Evolutionary conservation across 495 filamentous ascomycete species (phyloP).

Genomic region (Jackrogersella minutella): DNA sequence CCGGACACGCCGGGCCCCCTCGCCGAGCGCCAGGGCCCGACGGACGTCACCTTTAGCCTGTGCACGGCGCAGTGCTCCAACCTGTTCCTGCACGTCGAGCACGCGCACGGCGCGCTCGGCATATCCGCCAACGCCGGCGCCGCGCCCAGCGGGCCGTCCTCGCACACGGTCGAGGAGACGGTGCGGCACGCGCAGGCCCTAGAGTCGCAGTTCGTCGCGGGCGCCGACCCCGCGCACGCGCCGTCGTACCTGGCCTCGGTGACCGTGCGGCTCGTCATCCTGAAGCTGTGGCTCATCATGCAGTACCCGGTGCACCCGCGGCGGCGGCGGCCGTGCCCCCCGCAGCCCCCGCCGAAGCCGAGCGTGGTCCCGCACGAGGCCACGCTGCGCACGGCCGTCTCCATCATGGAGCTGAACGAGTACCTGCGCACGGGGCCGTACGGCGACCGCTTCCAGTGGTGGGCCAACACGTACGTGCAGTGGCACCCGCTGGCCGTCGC

Average conservation of each 20-base stretch:
- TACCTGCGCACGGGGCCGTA: conserved; percentile 30
- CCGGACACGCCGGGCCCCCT: conserved; percentile 62
- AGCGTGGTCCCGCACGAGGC: conserved; percentile 32
- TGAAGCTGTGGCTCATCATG: conserved; percentile 70
- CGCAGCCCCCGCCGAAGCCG: background rate
- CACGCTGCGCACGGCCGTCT: conserved; percentile 46
- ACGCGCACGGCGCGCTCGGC: conserved; percentile 30
- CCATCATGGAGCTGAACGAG: conserved; percentile 45
- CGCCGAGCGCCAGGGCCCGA: conserved; percentile 60
- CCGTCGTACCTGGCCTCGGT: conserved; percentile 42
- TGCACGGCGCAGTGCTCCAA: conserved; percentile 65
- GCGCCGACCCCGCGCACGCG: conserved; percentile 36
- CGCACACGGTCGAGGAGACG: conserved; percentile 39
- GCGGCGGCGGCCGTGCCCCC: background rate
- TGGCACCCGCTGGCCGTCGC: conserved; percentile 77
- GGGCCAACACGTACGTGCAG: conserved; percentile 69
- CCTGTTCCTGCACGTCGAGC: conserved; percentile 49
- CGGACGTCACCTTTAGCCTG: conserved; percentile 75
- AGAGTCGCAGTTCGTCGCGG: conserved; percentile 41
- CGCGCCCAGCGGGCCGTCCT: background rate
- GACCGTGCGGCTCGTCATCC: conserved; percentile 61
- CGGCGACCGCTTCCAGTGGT: conserved; percentile 42
- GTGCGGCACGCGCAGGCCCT: conserved; percentile 39
- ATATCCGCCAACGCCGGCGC: background rate
- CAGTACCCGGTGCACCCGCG: conserved; percentile 65